Base-by-base conservation (phyloP, 148 eudicot genomes). In the Rhododendron simsii region DNA sequence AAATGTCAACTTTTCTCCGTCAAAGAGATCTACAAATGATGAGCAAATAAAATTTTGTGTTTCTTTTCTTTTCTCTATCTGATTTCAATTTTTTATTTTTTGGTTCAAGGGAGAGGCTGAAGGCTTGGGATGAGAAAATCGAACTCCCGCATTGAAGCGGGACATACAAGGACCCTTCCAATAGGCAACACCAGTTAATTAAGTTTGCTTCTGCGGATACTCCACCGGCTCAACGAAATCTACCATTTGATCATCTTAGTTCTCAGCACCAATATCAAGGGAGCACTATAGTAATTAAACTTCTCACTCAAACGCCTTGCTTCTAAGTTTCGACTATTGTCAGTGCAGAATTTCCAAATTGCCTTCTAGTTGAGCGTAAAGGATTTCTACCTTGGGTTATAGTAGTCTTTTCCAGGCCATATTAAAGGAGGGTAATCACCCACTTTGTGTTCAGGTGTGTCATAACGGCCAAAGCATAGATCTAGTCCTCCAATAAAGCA, bases 351-450 rank as follows among this genome's bases (percentile, higher is more conserved):
- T 35, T 80, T 51, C 41, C 61, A 51, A 80, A 83, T 44, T 53
- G 55, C 12, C 7, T 41, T 14, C 67, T 28, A 51, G 83, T 80
- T 35, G 5, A 83, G 33, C 79, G 74, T 44, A 83, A 84, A 69
- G 8, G 45, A 35, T 53, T 81, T 57, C 74, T 86, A 93, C 99
- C 99, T 92, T 85, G 99, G 99, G 87, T 96, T 96, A 86, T 96
- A 96, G 85, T 96, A 96, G 89, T 96, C 99, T 87, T 96, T 96
- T 89, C 99, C 99, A 73, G 99, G 99, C 99, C 99, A 96, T 84
- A 90, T 86, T 77, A 81, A 69, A 90, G 99, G 87, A 59, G 98
- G 98, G 83, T 82, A 77, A 89, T 96, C 99, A 79, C 92, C 93
- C 86, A 96, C 96, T 89, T 90, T 93, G 87, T 96, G 99, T 83